Evolutionary conservation across 2,329 filamentous ascomycete genomes (phyloP), one percentile per base, ranked within the genome.

Genomic region (Didymella glomerata): DNA sequence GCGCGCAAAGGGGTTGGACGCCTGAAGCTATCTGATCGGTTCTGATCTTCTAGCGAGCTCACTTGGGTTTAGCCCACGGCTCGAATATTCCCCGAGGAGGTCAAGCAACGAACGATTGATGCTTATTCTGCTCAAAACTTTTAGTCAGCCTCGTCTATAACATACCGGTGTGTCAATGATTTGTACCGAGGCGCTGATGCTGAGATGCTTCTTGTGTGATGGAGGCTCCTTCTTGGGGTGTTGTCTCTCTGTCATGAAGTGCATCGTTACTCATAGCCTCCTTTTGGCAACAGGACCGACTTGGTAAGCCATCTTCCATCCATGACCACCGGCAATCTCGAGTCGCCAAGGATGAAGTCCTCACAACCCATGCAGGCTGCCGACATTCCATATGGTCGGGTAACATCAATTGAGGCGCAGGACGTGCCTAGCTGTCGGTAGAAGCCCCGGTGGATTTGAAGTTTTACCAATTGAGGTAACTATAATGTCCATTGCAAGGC

Each of bases 1-100:
- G 41, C 49, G 41, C 41, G 49, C 41, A 44, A 44, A 44, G 50
- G 36, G 36, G 42, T 49, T 47, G 50, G 50, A 47, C 13, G 51
- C 44, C 50, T 47, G 34, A 48, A 41, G 25, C 22, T 14, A 8
- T 14, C 16, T 47, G 32, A 53, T 46, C 24, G 41, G 32, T 1
- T 13, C 22, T 6, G 22, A 22, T 13, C 9, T 10, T 1, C 9
- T 25, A 25, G 20, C 24, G 41, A 24, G 28, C 34, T 36, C 25
- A 25, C 34, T 48, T 32, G 16, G n/a, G 28, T 14, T 44, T 38
- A 44, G 30, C 5, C 2, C 5, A 13, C 24, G 42, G 41, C 14
- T 14, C 22, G 24, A 53, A 16, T 30, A 46, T 10, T 4, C 9
- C n/a, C 44, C 44, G 14, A 27, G 11, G 22, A 25, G 30, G 9